Conservation (phyloP, 73 alveolate genomes). For the Stentor coeruleus region DNA sequence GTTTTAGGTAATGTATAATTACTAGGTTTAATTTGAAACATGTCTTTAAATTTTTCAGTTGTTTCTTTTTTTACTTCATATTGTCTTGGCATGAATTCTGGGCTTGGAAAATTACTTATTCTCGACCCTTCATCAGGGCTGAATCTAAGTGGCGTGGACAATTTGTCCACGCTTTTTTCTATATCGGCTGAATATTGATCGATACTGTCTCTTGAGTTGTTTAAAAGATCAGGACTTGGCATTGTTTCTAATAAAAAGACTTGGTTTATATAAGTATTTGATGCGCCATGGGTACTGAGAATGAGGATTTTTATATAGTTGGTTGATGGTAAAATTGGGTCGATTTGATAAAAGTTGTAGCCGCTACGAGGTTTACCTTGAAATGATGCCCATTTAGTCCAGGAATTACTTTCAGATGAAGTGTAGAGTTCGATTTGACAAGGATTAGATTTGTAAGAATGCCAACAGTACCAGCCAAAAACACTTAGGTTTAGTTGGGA, state of each 20-base stretch:
- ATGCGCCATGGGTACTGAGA: neutral
- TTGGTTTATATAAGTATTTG: constrained; percentile 22
- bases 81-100: too few relatives aligned
- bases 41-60: neutral
- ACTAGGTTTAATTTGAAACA: neutral
- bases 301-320: neutral
- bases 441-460: constrained; percentile 18
- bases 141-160: too few relatives aligned
- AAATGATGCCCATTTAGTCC: constrained; percentile 1
- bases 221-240: too few relatives aligned
- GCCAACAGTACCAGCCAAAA: constrained; percentile 22
- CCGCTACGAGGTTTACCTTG: neutral
- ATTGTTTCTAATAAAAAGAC: neutral
- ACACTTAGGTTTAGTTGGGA: neutral
- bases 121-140: neutral
- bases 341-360: neutral
- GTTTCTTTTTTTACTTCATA: neutral
- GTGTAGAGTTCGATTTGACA: neutral
- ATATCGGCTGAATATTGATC: too few relatives aligned
- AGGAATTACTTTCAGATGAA: neutral
- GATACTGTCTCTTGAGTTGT: too few relatives aligned
- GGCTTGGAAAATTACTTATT: neutral
- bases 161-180: neutral
- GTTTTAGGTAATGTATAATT: neutral
- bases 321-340: neutral